These are phyloP conservation scores for Lumnitzera racemosa DNA, from an alignment of 345 rosid species.

Conservation along the genomic window DNA sequence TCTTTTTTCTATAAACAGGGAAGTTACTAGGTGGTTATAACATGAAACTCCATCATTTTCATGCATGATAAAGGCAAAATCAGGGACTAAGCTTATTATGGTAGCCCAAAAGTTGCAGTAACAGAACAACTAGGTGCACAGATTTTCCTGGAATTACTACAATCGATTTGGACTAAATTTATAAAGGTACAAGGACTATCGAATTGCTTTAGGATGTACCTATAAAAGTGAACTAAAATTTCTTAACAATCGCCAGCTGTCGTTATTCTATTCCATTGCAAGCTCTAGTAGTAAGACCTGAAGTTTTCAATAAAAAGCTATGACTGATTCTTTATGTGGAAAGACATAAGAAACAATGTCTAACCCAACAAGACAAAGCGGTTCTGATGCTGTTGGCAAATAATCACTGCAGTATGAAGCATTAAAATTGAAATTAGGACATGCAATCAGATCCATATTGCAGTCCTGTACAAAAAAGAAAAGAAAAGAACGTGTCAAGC, in stretches of 20 bases:
- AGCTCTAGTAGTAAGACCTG: slow-evolving; percentile 40
- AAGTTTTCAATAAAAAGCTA: slow-evolving; percentile 42
- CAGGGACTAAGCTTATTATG: no score
- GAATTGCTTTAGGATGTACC: slow-evolving; percentile 21
- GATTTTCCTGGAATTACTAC: no score
- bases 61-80: no score
- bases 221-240: slow-evolving; percentile 44
- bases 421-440: no score
- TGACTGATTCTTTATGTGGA: slow-evolving; percentile 33
- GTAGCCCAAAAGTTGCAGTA: no score
- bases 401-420: slow-evolving; percentile 33
- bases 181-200: no score
- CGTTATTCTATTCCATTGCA: slow-evolving; percentile 42
- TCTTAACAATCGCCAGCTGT: slow-evolving; percentile 32
- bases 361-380: slow-evolving; percentile 61
- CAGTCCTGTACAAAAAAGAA: slow-evolving; percentile 4
- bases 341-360: slow-evolving; percentile 36
- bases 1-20: no score
- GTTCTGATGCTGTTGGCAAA: slow-evolving; percentile 66
- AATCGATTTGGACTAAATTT: no score
- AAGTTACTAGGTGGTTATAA: no score
- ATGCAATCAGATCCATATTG: no score
- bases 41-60: no score
- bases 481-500: not conserved
- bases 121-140: no score